phyloP scores from a whole-genome alignment of 202 grass and related monocot species.

The Setaria viridis region DNA sequence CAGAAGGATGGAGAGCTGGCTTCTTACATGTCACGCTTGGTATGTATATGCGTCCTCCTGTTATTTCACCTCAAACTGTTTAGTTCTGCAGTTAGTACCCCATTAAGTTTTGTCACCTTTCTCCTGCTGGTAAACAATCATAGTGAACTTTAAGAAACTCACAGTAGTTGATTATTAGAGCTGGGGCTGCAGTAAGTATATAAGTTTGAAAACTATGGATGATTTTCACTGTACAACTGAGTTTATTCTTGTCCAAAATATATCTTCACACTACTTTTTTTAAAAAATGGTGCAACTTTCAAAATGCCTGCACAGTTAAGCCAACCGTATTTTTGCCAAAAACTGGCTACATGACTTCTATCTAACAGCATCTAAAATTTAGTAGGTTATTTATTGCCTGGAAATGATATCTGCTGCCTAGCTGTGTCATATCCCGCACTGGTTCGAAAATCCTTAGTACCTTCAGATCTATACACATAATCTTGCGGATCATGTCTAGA shows the following conservation, averaged over 20 bases:
- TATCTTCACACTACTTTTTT: conserved; percentile 2
- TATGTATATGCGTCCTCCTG: conserved; percentile 49
- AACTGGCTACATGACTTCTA: too few relatives aligned
- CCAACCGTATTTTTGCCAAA: background rate
- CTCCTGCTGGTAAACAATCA: background rate
- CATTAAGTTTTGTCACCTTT: conserved; percentile 27
- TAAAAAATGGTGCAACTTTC: conserved; percentile 19
- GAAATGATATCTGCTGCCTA: too few relatives aligned
- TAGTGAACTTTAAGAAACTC: background rate
- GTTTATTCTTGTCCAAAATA: conserved; percentile 16
- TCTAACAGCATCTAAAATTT: too few relatives aligned
- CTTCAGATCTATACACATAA: too few relatives aligned
- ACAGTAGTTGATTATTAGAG: conserved; percentile 18
- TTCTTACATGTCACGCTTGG: conserved; percentile 97
- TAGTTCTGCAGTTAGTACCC: background rate
- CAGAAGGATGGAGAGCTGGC: conserved; percentile 97
- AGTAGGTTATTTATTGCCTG: too few relatives aligned
- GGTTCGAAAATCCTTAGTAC: too few relatives aligned
- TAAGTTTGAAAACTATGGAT: conserved; percentile 1
- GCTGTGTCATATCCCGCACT: too few relatives aligned
- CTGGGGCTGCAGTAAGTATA: background rate
- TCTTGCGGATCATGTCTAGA: background rate
- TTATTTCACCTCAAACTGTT: conserved; percentile 31
- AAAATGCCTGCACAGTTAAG: background rate
- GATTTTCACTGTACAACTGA: background rate